A percentile compares a stretch with the other conserved stretches of the same genome.
Evolutionary conservation across 2,329 filamentous ascomycete species (phyloP).

Genomic region (Trichoderma endophyticum): DNA sequence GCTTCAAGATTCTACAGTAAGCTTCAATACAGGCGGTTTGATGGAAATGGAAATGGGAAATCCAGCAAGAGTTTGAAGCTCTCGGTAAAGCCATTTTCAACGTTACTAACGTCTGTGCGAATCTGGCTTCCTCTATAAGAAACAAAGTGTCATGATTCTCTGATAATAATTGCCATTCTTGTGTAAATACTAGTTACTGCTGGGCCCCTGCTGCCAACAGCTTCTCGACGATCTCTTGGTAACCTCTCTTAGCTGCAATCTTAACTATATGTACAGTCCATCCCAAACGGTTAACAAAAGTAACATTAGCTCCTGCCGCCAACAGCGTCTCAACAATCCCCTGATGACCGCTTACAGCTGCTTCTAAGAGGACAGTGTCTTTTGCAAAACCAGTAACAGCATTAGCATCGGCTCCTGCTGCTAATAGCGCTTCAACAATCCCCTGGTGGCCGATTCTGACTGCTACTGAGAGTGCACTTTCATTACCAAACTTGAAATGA

Average conservation of each 20-base stretch:
- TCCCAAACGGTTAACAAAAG: neutral
- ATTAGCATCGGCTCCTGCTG: neutral
- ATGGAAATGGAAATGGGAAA: neutral
- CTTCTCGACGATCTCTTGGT: neutral
- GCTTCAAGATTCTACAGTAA: neutral
- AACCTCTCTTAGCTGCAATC: too few relatives aligned
- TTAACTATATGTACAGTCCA: too few relatives aligned
- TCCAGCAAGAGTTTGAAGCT: neutral
- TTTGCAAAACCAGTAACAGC: neutral
- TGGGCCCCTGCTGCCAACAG: neutral
- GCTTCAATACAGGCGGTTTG: neutral
- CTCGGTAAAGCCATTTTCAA: neutral
- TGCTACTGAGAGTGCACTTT: neutral
- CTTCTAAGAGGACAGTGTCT: too few relatives aligned
- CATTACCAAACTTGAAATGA: too few relatives aligned
- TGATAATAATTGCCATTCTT: neutral
- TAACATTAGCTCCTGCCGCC: neutral
- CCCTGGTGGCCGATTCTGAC: neutral
- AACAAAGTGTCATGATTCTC: neutral
- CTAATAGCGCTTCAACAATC: neutral
- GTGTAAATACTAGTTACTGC: neutral
- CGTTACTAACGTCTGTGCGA: neutral
- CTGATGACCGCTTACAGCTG: neutral
- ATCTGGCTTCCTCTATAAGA: neutral
- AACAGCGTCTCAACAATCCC: neutral